Conservation (phyloP, 768 basidiomycete genomes). For the Amanita rubescens region DNA sequence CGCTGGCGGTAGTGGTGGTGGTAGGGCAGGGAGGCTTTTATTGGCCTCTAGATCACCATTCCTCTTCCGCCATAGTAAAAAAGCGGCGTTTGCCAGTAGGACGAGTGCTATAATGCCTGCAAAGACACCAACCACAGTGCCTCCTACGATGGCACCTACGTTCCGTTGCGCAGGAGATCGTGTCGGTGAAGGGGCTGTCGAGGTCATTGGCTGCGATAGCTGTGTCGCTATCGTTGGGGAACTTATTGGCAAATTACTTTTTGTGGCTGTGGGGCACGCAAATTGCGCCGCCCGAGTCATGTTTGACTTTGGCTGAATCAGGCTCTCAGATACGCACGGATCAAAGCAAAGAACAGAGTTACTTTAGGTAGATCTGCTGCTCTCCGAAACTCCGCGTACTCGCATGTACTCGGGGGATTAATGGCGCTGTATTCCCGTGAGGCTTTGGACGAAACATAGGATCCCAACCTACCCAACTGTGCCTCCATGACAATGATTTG, state of each 20-base stretch:
- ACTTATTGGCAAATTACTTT: neutral
- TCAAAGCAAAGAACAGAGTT: constrained; percentile 7
- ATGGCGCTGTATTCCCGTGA: constrained; percentile 21
- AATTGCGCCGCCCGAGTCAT: neutral
- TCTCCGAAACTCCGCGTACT: constrained; percentile 18
- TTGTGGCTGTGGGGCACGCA: neutral
- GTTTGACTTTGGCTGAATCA: neutral
- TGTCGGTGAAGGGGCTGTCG: neutral
- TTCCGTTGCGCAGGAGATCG: neutral
- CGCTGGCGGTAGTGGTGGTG: neutral
- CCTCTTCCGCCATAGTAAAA: neutral
- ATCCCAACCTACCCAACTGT: constrained; percentile 31
- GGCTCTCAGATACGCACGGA: neutral
- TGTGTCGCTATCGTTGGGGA: neutral
- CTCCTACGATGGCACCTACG: neutral
- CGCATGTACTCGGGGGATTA: constrained; percentile 24
- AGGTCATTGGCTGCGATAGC: neutral
- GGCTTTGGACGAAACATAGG: neutral
- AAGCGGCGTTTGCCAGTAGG: neutral
- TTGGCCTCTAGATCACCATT: neutral
- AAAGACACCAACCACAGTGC: neutral
- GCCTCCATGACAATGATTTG: constrained; percentile 29
- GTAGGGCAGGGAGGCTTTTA: neutral
- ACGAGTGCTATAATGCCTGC: neutral
- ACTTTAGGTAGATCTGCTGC: constrained; percentile 22